Base-by-base conservation (phyloP, 495 filamentous ascomycete genomes). In the Aspergillus olivimuriae region DNA sequence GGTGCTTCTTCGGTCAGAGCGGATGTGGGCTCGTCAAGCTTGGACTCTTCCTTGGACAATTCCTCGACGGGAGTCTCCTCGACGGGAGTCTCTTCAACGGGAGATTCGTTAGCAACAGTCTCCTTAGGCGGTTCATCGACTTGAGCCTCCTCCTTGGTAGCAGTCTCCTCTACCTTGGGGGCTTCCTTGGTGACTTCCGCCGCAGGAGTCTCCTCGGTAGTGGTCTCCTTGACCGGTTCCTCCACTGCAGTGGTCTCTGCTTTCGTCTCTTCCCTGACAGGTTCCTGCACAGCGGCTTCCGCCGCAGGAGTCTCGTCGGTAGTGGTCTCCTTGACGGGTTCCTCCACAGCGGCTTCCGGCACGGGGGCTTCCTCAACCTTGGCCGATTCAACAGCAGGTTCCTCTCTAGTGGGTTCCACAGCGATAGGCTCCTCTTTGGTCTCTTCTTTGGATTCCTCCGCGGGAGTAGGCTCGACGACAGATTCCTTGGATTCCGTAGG, bases 41-140 rank as follows among this genome's bases (percentile, higher is more conserved):
- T 17, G 6, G 47, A n/a, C 30, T 50, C 46, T 19, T 46, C 45
- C 4, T 21, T 26, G 0, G 28, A 15, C 18, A 41, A 19, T 4
- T 39, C 18, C 43, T 58, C 43, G 26, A 44, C 53, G 15, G 36
- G 8, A 7, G 15, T 4, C 34, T 45, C 30, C 14, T 40, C 49
- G 14, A 17, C 17, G 32, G 38, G 4, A n/a, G n/a, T n/a, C 39
- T 54, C 45, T 15, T 62, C 50, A 10, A 30, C 18, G 12, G 39
- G 30, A 1, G 49, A 8, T 26, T 53, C 38, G 33, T 47, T 39
- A 37, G 19, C 38, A 9, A 34, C 31, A 12, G 48, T 12, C 31
- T 53, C 46, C 34, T 55, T 50, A 18, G 36, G 12, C 31, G 44
- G 14, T 12, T 44, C 11, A 9, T 51, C 53, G 26, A 39, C 23